These are phyloP conservation scores for Calocybe gangraenosa DNA, from an alignment of 768 basidiomycete species.

Conservation along the genomic window DNA sequence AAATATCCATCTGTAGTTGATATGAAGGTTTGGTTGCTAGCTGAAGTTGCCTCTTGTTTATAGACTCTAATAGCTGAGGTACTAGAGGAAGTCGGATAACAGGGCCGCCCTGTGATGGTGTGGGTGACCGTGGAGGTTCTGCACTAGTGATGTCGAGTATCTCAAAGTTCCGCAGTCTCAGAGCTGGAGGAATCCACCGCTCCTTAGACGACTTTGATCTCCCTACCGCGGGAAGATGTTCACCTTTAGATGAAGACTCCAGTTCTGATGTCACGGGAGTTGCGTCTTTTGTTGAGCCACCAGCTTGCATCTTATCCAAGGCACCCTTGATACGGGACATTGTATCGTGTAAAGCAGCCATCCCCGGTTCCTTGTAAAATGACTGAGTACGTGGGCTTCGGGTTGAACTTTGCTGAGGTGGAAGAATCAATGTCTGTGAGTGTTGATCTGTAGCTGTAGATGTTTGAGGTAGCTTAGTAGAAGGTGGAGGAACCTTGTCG, in stretches of 20 bases:
- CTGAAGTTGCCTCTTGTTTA: constrained; percentile 45
- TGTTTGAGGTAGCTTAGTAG: not conserved
- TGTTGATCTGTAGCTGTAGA: constrained; percentile 10
- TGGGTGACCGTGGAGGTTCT: constrained; percentile 47
- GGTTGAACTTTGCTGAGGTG: constrained; percentile 21
- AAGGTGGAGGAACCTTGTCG: not conserved
- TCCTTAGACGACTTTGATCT: constrained; percentile 31
- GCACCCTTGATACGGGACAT: constrained; percentile 87
- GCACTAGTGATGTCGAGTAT: constrained; percentile 40
- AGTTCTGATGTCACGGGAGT: constrained; percentile 15
- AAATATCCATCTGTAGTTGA: constrained; percentile 55
- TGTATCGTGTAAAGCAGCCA: constrained; percentile 76
- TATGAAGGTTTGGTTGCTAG: constrained; percentile 34
- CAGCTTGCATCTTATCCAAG: constrained; percentile 60
- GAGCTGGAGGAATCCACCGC: constrained; percentile 57
- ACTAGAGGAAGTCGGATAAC: constrained; percentile 45
- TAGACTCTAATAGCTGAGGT: constrained; percentile 36
- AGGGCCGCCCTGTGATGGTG: constrained; percentile 31
- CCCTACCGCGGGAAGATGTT: constrained; percentile 13
- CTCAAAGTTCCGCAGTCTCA: constrained; percentile 38
- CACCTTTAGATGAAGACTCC: constrained; percentile 18
- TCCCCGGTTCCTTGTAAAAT: constrained; percentile 47
- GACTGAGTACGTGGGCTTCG: constrained; percentile 36
- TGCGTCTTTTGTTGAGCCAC: constrained; percentile 31
- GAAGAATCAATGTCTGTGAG: constrained; percentile 20